Conservation (phyloP, 2,329 filamentous ascomycete genomes). For the Fusarium beomiforme region DNA sequence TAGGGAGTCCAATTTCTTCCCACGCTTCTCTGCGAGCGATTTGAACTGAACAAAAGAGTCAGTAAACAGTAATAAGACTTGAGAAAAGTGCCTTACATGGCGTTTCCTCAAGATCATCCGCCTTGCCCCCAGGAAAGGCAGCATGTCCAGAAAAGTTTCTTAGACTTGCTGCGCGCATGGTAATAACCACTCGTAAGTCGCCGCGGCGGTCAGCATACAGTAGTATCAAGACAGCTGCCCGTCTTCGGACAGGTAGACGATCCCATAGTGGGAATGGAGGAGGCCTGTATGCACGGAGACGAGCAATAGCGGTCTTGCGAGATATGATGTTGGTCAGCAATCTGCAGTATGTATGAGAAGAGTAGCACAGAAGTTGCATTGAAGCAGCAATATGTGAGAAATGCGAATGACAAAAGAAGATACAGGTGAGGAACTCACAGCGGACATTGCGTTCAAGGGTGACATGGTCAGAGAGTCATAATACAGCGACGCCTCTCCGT, state of each 20-base stretch:
- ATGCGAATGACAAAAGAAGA: background rate
- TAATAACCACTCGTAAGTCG: conserved; percentile 77
- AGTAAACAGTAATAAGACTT: background rate
- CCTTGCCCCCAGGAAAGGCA: conserved; percentile 84
- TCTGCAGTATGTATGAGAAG: conserved; percentile 1
- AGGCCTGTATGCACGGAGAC: conserved; percentile 68
- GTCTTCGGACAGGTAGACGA: conserved; percentile 68
- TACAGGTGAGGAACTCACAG: conserved; percentile 54
- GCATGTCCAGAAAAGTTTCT: conserved; percentile 84
- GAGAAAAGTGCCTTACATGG: conserved; percentile 58
- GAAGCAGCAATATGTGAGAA: background rate
- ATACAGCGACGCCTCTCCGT: conserved; percentile 59
- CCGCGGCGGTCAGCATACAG: conserved; percentile 86
- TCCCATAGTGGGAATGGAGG: conserved; percentile 72
- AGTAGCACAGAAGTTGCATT: conserved; percentile 26
- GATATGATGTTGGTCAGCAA: conserved; percentile 32
- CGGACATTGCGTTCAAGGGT: conserved; percentile 62
- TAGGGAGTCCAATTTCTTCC: conserved; percentile 91
- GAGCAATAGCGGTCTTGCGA: conserved; percentile 65
- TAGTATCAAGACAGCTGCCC: conserved; percentile 88
- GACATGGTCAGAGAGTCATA: conserved; percentile 69
- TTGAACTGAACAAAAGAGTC: conserved; percentile 64
- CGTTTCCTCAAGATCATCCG: conserved; percentile 66
- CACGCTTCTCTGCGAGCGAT: conserved; percentile 90
- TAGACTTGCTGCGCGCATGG: conserved; percentile 72